Conservation (phyloP, 2,329 filamentous ascomycete species). For the Pseudogymnoascus sp. region DNA sequence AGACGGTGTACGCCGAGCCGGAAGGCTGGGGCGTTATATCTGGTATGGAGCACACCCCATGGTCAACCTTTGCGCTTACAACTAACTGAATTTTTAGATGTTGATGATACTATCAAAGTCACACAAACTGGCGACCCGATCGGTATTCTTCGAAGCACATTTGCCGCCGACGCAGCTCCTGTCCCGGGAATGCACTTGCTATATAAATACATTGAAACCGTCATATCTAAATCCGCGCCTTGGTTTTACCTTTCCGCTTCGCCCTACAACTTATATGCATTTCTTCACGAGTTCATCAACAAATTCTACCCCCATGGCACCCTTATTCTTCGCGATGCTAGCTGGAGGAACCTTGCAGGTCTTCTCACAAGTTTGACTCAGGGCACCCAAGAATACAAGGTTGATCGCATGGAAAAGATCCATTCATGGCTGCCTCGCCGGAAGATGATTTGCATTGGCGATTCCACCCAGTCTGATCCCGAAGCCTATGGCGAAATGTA, state of each 20-base stretch:
- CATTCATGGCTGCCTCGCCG: constrained; percentile 69
- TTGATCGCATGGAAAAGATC: constrained; percentile 70
- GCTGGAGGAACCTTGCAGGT: constrained; percentile 77
- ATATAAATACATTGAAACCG: constrained; percentile 57
- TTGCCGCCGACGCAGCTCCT: constrained; percentile 65
- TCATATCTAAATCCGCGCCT: constrained; percentile 52
- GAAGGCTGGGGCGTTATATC: constrained; percentile 82
- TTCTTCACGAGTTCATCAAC: constrained; percentile 68
- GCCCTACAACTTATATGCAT: constrained; percentile 89
- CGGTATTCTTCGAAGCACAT: constrained; percentile 77
- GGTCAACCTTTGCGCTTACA: background rate
- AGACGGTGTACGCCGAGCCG: constrained; percentile 66
- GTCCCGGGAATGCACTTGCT: constrained; percentile 78
- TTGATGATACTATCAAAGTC: constrained; percentile 93
- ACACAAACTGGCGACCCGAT: constrained; percentile 74
- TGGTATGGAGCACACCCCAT: constrained; percentile 36
- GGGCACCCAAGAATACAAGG: constrained; percentile 80
- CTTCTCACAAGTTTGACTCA: constrained; percentile 72
- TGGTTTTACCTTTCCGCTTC: constrained; percentile 95
- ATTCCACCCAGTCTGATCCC: constrained; percentile 86
- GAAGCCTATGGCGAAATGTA: constrained; percentile 80
- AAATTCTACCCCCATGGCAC: constrained; percentile 68
- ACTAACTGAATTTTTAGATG: constrained; percentile 45
- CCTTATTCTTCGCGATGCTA: constrained; percentile 75
- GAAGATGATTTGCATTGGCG: constrained; percentile 77